Base-by-base conservation (phyloP, 1,139 yeast genomes). In the Nakaseomyces kungkrabaensis region DNA sequence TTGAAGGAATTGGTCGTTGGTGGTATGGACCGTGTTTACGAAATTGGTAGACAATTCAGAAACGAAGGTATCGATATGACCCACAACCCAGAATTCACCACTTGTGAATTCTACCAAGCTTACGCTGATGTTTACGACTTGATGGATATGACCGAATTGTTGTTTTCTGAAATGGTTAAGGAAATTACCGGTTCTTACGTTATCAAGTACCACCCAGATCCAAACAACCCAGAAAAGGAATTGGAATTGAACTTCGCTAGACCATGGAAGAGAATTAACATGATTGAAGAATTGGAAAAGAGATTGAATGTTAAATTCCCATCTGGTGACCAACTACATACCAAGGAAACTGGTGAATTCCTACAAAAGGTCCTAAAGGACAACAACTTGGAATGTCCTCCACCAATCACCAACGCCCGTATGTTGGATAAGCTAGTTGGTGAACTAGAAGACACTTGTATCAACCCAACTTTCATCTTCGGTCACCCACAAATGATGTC, bases 401-500 rank as follows among this genome's bases (percentile, higher is more conserved):
- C 98, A 51, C 98, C 98, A 54, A 79, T 89, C 66, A 92, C 98
- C 62, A 92, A 90, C 72, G 96, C 98, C 51, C 87, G 98, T 76
- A 90, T 92, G 97, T 80, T 92, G 69, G 98, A 92, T 77, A 90
- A 87, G 77, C 81, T 92, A 59, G 97, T 92, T 61, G 97, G 98
- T 65, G 97, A 88, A 69, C 70, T 83, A 53, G 98, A 92, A 76
- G 97, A 89, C 66, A 76, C 81, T 50, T 87, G 95, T 67, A 86
- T 90, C 71, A 92, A 88, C 77, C 98, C 98, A 63, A 92, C 98
- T 45, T 92, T 92, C 72, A 86, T 92, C 71, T 90, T 88, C 65
- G 98, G 98, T 59, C 98, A 92, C 72, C 98, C 98, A 55, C 97
- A 92, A 75, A 88, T 92, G 95, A 92, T 92, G 98, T 92, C 97